Percentiles rank a stretch among this genome's conserved stretches.
These are phyloP conservation scores for Sphaerobolus stellatus DNA, from an alignment of 1,284 basidiomycete genomes.

Conservation along the genomic window DNA sequence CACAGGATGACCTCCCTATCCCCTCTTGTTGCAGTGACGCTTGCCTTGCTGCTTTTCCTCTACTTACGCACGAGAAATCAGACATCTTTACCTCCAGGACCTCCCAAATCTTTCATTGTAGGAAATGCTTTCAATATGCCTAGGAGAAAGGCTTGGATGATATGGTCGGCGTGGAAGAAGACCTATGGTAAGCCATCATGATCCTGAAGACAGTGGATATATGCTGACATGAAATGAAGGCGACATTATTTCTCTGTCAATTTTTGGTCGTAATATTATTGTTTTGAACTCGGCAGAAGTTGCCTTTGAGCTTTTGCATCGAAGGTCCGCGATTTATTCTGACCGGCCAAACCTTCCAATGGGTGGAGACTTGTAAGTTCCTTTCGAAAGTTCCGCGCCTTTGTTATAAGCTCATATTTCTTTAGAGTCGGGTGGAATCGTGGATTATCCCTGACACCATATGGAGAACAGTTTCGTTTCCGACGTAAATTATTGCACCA, in stretches of 20 bases:
- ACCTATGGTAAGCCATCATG: no score
- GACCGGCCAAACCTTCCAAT: slow-evolving; percentile 36
- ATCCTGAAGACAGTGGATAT: slow-evolving; percentile 11
- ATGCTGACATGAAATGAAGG: slow-evolving; percentile 23
- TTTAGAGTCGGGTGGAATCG: slow-evolving; percentile 39
- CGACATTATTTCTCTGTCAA: slow-evolving; percentile 39
- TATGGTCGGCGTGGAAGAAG: slow-evolving; percentile 10
- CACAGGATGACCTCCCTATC: no score
- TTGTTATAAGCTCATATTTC: neutral
- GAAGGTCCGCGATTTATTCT: slow-evolving; percentile 48
- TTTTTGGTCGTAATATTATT: slow-evolving; percentile 44
- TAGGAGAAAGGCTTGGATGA: slow-evolving; percentile 10
- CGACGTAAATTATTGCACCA: slow-evolving; percentile 40
- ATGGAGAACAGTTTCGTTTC: slow-evolving; percentile 38
- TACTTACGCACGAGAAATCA: neutral
- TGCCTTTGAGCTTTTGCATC: slow-evolving; percentile 47
- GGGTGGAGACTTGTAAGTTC: slow-evolving; percentile 1
- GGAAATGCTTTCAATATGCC: slow-evolving; percentile 15
- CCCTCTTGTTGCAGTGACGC: no score
- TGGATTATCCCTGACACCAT: slow-evolving; percentile 39
- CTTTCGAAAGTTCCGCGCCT: neutral
- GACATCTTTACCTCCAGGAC: slow-evolving; percentile 12
- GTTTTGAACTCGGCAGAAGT: slow-evolving; percentile 43
- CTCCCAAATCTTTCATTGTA: slow-evolving; percentile 3
- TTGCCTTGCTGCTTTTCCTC: neutral